phyloP scores from a whole-genome alignment of 495 filamentous ascomycete genomes.

The Xylaria longipes region DNA sequence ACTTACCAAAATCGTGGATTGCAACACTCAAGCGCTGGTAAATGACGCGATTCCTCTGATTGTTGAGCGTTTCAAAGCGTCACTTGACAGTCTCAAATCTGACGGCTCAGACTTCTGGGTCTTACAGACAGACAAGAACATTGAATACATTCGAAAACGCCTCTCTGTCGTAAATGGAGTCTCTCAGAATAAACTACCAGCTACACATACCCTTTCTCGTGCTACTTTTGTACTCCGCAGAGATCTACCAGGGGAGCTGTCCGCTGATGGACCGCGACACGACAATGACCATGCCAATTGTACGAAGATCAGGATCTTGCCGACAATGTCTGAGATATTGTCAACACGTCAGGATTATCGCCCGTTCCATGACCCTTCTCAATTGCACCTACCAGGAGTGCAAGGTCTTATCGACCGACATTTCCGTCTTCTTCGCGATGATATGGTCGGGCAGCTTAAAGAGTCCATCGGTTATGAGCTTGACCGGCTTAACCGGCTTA shows the following conservation, averaged over 20 bases:
- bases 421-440: conserved; percentile 70
- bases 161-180: conserved; percentile 28
- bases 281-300: conserved; percentile 71
- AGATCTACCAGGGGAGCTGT: conserved; percentile 60
- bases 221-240: conserved; percentile 45
- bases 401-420: conserved; percentile 69
- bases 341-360: conserved; percentile 62
- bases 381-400: conserved; percentile 63
- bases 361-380: conserved; percentile 54
- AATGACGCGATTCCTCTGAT: conserved; percentile 29
- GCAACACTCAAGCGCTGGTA: conserved; percentile 33
- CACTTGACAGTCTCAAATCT: conserved; percentile 14
- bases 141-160: conserved; percentile 34
- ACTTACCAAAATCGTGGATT: conserved; percentile 36
- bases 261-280: conserved; percentile 61
- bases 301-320: conserved; percentile 64
- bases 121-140: conserved; percentile 34
- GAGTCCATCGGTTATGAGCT: conserved; percentile 58
- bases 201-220: not conserved
- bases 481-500: conserved; percentile 28
- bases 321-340: conserved; percentile 66
- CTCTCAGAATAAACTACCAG: not conserved
- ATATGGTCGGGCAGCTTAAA: conserved; percentile 65
- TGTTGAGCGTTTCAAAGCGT: conserved; percentile 18
- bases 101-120: conserved; percentile 22